phyloP scores from a whole-genome alignment of 805 yeast genomes.

The Zygosaccharomyces siamensis region DNA sequence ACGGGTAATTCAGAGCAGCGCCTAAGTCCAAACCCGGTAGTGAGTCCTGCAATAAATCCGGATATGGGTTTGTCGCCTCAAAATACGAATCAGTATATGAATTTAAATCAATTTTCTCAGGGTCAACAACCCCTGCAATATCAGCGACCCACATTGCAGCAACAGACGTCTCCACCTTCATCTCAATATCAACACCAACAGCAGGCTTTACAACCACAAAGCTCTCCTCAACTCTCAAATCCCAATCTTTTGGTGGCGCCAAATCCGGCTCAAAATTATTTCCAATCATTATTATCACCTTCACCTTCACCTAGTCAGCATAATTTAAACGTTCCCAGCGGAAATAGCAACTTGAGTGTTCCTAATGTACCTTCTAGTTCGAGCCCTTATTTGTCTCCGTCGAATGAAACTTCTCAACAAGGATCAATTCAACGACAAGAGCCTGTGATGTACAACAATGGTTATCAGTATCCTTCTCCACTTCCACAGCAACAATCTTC shows the following conservation, averaged over 20 bases:
- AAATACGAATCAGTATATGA: constrained; percentile 13
- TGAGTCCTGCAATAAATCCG: constrained; percentile 7
- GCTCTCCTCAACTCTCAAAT: constrained; percentile 5
- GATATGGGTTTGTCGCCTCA: constrained; percentile 17
- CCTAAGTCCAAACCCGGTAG: background rate
- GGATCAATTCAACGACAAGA: constrained; percentile 8
- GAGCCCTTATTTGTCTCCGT: constrained; percentile 7
- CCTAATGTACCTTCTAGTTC: constrained; percentile 4
- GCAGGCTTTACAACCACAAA: background rate
- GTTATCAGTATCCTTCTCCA: constrained; percentile 20
- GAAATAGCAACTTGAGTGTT: constrained; percentile 10
- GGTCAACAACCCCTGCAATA: constrained; percentile 28
- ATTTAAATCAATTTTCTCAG: constrained; percentile 13
- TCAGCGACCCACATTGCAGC: constrained; percentile 8
- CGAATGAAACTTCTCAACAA: background rate
- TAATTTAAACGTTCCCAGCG: constrained; percentile 11
- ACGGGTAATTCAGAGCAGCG: background rate
- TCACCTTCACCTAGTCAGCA: constrained; percentile 30
- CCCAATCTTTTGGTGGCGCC: constrained; percentile 24
- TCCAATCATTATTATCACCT: constrained; percentile 28
- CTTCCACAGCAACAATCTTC: constrained; percentile 21
- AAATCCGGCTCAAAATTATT: constrained; percentile 26
- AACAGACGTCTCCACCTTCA: constrained; percentile 14
- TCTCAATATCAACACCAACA: constrained; percentile 9
- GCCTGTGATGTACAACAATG: constrained; percentile 11